Conservation (phyloP, 164 flowering plant genomes). For the Echeveria elegans region DNA sequence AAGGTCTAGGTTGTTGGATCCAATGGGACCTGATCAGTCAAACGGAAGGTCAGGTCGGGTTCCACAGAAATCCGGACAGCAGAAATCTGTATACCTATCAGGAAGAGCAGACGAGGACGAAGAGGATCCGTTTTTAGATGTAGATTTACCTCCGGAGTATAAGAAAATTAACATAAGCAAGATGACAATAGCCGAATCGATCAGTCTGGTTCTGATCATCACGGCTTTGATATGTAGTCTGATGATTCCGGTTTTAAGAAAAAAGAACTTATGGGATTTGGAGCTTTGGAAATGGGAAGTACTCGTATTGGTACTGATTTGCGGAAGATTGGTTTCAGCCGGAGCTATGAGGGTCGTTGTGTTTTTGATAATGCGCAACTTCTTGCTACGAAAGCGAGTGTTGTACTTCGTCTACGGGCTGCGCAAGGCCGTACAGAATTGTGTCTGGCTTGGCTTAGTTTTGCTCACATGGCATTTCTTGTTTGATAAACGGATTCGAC, state of each 20-base stretch:
- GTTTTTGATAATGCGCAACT: constrained; percentile 48
- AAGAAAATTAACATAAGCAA: constrained; percentile 15
- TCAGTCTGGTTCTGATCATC: constrained; percentile 32
- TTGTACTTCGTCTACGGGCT: constrained; percentile 58
- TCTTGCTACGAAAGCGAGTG: constrained; percentile 44
- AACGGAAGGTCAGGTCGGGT: constrained; percentile 15
- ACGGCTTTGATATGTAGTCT: constrained; percentile 28
- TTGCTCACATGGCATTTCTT: constrained; percentile 45
- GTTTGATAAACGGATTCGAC: constrained; percentile 37
- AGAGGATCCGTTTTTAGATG: constrained; percentile 37
- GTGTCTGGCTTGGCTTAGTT: constrained; percentile 50
- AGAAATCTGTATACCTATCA: constrained; percentile 21
- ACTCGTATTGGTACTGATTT: constrained; percentile 42
- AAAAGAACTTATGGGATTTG: constrained; percentile 22
- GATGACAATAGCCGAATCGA: constrained; percentile 27
- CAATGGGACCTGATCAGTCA: constrained; percentile 16
- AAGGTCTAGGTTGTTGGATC: constrained; percentile 33
- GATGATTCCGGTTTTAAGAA: constrained; percentile 19
- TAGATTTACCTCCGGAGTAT: constrained; percentile 39
- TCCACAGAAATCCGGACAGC: constrained; percentile 12
- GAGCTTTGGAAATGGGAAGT: constrained; percentile 61
- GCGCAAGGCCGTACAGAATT: constrained; percentile 44
- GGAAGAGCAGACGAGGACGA: constrained; percentile 27
- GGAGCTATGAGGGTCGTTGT: constrained; percentile 47
- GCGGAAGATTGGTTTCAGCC: constrained; percentile 59